A percentile compares a stretch with the other conserved stretches of the same genome.
phyloP scores from a whole-genome alignment of 179 eudicot genomes.

The Drosera spatulata region DNA sequence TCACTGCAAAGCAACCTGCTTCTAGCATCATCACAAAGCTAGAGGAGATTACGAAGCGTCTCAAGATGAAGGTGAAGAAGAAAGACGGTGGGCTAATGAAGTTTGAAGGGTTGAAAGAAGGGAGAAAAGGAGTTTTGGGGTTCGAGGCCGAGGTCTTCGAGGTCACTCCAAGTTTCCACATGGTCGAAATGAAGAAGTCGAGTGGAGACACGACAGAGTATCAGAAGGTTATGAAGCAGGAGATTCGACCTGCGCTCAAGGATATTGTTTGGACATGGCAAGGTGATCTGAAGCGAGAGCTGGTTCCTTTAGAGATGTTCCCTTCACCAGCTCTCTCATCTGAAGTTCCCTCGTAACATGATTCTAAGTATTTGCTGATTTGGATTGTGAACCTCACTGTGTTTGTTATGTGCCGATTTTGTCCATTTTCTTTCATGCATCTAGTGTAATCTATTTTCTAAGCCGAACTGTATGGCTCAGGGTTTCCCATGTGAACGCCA shows the following conservation, averaged over 20 bases:
- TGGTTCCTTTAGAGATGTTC: background rate
- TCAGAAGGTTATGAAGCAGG: slow-evolving; percentile 24
- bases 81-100: slow-evolving; percentile 27
- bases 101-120: slow-evolving; percentile 25
- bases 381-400: no score
- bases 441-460: no score
- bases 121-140: slow-evolving; percentile 29
- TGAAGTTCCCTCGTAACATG: background rate
- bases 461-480: no score
- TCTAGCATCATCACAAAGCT: slow-evolving; percentile 24
- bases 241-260: slow-evolving; percentile 34
- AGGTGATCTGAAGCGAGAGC: slow-evolving; percentile 17
- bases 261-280: slow-evolving; percentile 46
- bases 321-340: background rate
- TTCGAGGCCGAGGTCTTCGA: slow-evolving; percentile 38
- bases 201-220: slow-evolving; percentile 35
- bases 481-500: no score
- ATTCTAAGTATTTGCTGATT: no score
- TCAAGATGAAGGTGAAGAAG: slow-evolving; percentile 30
- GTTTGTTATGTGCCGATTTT: no score
- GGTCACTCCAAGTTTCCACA: slow-evolving; percentile 33
- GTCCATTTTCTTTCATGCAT: no score
- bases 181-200: slow-evolving; percentile 31
- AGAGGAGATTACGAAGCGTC: slow-evolving; percentile 24
- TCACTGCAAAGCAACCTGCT: slow-evolving; percentile 23